Conservation (phyloP, 2,329 filamentous ascomycete genomes). For the Tetracladium maxilliforme region DNA sequence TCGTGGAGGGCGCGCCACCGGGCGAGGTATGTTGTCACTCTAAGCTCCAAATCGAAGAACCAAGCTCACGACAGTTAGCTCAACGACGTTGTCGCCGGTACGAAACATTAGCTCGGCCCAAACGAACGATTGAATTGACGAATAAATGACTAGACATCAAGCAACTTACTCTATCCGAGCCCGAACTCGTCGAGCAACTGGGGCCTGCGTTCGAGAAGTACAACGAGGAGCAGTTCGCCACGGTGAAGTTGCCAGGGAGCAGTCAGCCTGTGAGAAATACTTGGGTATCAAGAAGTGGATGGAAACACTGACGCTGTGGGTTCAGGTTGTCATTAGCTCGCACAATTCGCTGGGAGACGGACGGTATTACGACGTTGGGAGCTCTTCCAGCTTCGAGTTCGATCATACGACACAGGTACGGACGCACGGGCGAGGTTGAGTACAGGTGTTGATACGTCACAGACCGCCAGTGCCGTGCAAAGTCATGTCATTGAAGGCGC, state of each 20-base stretch:
- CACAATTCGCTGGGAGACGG: constrained; percentile 71
- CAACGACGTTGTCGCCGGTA: constrained; percentile 10
- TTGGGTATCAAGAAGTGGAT: constrained; percentile 1
- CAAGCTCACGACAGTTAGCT: constrained; percentile 6
- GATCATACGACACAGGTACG: constrained; percentile 67
- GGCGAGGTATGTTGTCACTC: constrained; percentile 62
- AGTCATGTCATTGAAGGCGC: constrained; percentile 64
- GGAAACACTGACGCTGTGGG: constrained; percentile 6
- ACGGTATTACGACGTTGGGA: constrained; percentile 83
- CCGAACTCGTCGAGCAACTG: constrained; percentile 55
- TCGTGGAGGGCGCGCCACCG: constrained; percentile 86
- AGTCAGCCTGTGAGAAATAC: constrained; percentile 50
- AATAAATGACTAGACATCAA: constrained; percentile 90
- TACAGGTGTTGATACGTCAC: constrained; percentile 7
- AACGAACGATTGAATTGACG: background rate
- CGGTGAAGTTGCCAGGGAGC: constrained; percentile 77
- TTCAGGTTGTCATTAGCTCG: constrained; percentile 62
- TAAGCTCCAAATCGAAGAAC: constrained; percentile 5
- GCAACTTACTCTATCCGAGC: constrained; percentile 57
- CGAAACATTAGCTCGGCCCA: too few species aligned
- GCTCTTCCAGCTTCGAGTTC: constrained; percentile 75
- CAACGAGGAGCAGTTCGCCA: constrained; percentile 87
- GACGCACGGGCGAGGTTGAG: background rate
- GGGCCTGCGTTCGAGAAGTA: constrained; percentile 81
- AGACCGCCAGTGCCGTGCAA: constrained; percentile 75